Evolutionary conservation across 2,329 filamentous ascomycete genomes (phyloP).

Genomic region (Penicillium olsonii): DNA sequence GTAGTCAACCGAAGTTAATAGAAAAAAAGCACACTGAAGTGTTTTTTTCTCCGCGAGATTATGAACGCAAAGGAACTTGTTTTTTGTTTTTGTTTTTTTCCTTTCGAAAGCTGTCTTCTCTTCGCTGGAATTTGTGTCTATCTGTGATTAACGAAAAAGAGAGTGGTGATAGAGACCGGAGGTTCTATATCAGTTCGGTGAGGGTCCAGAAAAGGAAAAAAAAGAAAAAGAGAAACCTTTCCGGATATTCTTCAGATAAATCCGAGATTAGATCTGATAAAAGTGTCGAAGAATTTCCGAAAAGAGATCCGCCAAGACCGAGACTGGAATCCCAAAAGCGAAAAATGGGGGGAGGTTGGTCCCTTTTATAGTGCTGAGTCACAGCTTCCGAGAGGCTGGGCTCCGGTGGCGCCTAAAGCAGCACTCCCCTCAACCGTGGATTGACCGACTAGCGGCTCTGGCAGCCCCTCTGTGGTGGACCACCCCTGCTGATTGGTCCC

Average conservation of each 20-base stretch:
- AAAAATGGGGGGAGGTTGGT: constrained; percentile 37
- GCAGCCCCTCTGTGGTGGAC: constrained; percentile 1
- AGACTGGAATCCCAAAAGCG: constrained; percentile 33
- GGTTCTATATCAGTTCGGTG: constrained; percentile 9
- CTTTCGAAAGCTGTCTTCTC: constrained; percentile 13
- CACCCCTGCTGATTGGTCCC: neutral
- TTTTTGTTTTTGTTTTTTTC: constrained; percentile 23
- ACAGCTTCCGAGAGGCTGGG: constrained; percentile 40
- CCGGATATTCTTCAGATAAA: constrained; percentile 7
- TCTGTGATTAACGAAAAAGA: constrained; percentile 28
- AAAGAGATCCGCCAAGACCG: constrained; percentile 40
- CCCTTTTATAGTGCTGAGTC: constrained; percentile 45
- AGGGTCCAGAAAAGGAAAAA: neutral
- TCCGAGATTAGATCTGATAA: constrained; percentile 19
- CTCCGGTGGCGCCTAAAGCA: constrained; percentile 41
- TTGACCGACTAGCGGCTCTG: constrained; percentile 27
- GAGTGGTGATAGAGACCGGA: constrained; percentile 24
- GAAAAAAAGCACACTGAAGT: constrained; percentile 40
- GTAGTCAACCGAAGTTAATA: constrained; percentile 19
- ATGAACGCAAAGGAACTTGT: constrained; percentile 14
- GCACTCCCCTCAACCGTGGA: constrained; percentile 34
- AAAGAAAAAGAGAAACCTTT: constrained; percentile 2
- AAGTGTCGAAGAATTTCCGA: constrained; percentile 38
- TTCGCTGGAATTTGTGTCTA: constrained; percentile 25
- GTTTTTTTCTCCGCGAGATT: constrained; percentile 36